Conservation (phyloP, 305 asterid species). For the Fraxinus xanthoxyloides region DNA sequence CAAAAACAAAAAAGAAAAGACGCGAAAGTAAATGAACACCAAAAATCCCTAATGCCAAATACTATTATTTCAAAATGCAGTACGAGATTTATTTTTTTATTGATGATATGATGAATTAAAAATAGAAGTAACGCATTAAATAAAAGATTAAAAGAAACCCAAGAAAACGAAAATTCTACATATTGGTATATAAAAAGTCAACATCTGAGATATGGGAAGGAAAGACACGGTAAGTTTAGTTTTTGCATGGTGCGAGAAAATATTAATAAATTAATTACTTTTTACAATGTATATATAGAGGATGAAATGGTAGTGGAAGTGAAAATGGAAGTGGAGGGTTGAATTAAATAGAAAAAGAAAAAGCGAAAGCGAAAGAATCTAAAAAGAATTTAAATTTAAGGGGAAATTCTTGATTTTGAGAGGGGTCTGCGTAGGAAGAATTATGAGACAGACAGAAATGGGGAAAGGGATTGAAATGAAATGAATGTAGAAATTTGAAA, state of each 20-base stretch:
- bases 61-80: slow-evolving; percentile 1
- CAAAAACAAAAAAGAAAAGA: background rate
- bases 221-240: slow-evolving; percentile 10
- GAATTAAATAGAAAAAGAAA: slow-evolving; percentile 1
- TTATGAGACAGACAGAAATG: slow-evolving; percentile 12
- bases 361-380: slow-evolving; percentile 10
- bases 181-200: slow-evolving; percentile 34
- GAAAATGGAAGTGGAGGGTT: background rate
- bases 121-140: slow-evolving; percentile 13
- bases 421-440: slow-evolving; percentile 36
- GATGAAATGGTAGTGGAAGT: slow-evolving; percentile 10
- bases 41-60: slow-evolving; percentile 9
- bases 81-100: slow-evolving; percentile 6
- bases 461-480: slow-evolving; percentile 26
- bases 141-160: slow-evolving; percentile 11
- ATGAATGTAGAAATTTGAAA: background rate
- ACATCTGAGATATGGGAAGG: slow-evolving; percentile 23
- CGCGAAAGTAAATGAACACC: background rate
- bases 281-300: background rate
- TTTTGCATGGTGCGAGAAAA: slow-evolving; percentile 7
- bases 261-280: background rate
- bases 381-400: slow-evolving; percentile 26
- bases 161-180: slow-evolving; percentile 2
- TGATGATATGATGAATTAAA: slow-evolving; percentile 2
- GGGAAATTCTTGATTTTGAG: slow-evolving; percentile 26